Conservation (phyloP, 2,329 filamentous ascomycete genomes). For the Ilyonectria mors-panacis region DNA sequence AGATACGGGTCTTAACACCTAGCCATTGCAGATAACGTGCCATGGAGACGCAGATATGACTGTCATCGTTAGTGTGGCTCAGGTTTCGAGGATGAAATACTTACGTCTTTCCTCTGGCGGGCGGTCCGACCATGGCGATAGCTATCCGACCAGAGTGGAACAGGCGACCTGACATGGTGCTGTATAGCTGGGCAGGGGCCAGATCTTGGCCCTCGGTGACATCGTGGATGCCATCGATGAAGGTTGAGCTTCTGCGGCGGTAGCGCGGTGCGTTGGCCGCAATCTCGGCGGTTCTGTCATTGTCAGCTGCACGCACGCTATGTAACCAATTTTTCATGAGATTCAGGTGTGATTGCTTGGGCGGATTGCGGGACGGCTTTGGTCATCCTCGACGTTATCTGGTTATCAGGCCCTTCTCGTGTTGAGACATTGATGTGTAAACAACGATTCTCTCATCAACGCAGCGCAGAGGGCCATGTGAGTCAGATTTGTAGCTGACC, state of each 20-base stretch:
- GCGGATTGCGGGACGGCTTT: neutral
- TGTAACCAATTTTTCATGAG: neutral
- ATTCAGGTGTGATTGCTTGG: neutral
- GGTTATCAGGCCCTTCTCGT: too few relatives aligned
- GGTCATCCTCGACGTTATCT: neutral
- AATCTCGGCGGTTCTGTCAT: slow-evolving; percentile 85
- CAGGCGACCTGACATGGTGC: slow-evolving; percentile 95
- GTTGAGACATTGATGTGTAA: neutral
- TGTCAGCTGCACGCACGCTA: slow-evolving; percentile 35
- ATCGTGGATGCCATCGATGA: slow-evolving; percentile 98
- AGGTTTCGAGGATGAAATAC: slow-evolving; percentile 50
- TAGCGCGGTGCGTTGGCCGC: slow-evolving; percentile 92
- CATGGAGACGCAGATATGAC: slow-evolving; percentile 95
- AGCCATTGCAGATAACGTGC: slow-evolving; percentile 97
- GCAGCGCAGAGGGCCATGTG: neutral
- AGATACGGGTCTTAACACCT: slow-evolving; percentile 97
- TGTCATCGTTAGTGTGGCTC: slow-evolving; percentile 53
- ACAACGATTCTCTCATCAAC: neutral
- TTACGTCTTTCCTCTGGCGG: slow-evolving; percentile 94
- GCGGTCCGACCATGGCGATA: slow-evolving; percentile 96
- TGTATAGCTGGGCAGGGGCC: slow-evolving; percentile 97
- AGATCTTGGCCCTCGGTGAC: slow-evolving; percentile 84
- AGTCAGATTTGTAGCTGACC: neutral
- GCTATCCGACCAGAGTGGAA: slow-evolving; percentile 98
- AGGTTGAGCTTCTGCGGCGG: slow-evolving; percentile 93